A percentile compares a stretch with the other conserved stretches of the same genome.
Conservation (phyloP, 2,329 filamentous ascomycete genomes). For the Aureobasidium sp. region DNA sequence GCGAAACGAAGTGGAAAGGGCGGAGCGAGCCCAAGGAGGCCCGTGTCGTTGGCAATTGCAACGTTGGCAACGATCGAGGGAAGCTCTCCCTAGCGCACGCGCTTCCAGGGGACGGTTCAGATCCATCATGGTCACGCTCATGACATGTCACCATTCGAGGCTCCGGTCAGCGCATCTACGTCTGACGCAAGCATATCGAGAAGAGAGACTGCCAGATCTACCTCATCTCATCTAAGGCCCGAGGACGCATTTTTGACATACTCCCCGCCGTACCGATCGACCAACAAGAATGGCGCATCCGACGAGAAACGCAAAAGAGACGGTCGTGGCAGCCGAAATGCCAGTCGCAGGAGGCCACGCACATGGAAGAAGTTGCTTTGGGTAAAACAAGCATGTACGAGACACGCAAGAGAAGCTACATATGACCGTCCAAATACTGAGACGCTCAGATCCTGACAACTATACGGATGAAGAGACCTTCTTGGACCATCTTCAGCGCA, state of each 20-base stretch:
- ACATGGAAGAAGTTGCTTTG: constrained; percentile 94
- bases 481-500: constrained; percentile 88
- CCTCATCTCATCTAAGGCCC: constrained; percentile 55
- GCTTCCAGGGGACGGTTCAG: neutral
- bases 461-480: constrained; percentile 97
- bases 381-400: constrained; percentile 89
- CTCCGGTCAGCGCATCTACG: constrained; percentile 6
- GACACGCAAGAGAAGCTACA: neutral
- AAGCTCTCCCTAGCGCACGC: neutral
- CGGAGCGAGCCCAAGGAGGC: neutral
- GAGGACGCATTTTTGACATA: constrained; percentile 69
- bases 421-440: neutral
- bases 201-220: neutral
- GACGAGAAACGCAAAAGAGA: constrained; percentile 37
- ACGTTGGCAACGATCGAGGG: neutral
- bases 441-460: constrained; percentile 75
- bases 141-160: constrained; percentile 10
- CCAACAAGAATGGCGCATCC: constrained; percentile 18
- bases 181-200: constrained; percentile 6
- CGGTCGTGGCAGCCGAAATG: constrained; percentile 49
- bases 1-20: neutral
- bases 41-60: neutral
- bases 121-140: neutral
- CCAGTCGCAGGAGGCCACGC: constrained; percentile 56
- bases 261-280: constrained; percentile 45